Base-by-base conservation (phyloP, 108 stramenopile species). In the Pseudonitzschia delicatissima region DNA sequence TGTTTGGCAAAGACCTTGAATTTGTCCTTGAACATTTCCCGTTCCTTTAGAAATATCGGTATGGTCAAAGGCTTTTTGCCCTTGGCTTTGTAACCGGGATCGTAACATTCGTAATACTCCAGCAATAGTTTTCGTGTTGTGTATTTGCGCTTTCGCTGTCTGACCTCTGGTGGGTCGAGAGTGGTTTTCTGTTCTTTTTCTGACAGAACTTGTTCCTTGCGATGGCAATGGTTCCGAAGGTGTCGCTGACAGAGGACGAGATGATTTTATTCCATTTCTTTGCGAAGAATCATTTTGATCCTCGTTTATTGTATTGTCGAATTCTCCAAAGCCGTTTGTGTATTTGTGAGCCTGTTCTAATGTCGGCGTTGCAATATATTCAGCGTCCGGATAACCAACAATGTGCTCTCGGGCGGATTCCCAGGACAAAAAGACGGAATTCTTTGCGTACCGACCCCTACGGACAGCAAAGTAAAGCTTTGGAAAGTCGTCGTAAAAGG, bases 351-450 rank as follows among this genome's bases (percentile, higher is more conserved):
- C 53, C 33, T 55, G 53, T 5, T 4, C 17, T 11, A 55, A 12
- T 27, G 53, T 55, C 3, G 53, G 53, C 4, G 53, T 55, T 4
- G 53, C 53, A 55, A 55, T 55, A 27, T 55, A 55, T 0, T 31
- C 31, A 4, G 53, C 53, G 4, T 5, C 13, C 0, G 29, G 53
- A 33, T 32, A 55, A 4, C n/a, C 53, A 5, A 33, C 4, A 0
- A 55, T 35, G n/a, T 55, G 32, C 12, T 34, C n/a, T 15, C n/a
- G 28, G 29, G 53, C 53, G 26, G 11, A 2, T 8, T 55, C 53
- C 53, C 53, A 55, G 2, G 29, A 17, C 17, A 6, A 8, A 33
- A 18, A 55, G 31, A 55, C 33, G 3, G 53, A n/a, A 12, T 27
- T 27, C 9, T 55, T 33, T 17, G 27, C 33, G 33, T 32, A 55